Evolutionary conservation across 179 eudicot species (phyloP).

Genomic region (Patellifolia procumbens): DNA sequence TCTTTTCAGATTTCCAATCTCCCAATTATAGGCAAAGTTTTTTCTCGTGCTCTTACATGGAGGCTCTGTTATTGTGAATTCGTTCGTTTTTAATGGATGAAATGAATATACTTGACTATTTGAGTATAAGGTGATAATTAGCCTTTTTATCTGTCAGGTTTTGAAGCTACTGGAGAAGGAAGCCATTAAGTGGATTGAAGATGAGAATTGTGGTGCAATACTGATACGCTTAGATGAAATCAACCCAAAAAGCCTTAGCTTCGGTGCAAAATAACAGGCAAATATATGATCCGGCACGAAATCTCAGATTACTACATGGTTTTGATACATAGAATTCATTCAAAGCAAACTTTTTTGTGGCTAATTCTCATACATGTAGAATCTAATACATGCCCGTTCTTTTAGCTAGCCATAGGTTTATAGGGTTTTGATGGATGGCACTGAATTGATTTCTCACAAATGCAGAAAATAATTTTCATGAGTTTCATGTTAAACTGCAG

Average conservation of each 20-base stretch:
- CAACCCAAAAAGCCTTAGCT: conserved; percentile 40
- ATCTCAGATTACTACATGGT: background rate
- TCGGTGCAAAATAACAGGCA: conserved; percentile 24
- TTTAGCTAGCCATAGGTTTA: background rate
- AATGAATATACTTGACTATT: background rate
- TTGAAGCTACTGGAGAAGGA: conserved; percentile 43
- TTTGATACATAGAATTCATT: background rate
- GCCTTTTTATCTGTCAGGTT: conserved; percentile 29
- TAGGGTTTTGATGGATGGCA: background rate
- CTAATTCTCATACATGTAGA: background rate
- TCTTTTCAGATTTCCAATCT: background rate
- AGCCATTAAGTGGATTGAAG: conserved; percentile 48
- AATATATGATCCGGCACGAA: background rate
- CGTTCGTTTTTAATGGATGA: background rate
- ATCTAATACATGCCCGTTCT: background rate
- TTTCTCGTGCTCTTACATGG: background rate
- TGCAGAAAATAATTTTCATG: too few species aligned
- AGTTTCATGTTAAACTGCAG: background rate
- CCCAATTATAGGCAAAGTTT: background rate
- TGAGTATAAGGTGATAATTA: background rate
- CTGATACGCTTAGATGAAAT: conserved; percentile 43
- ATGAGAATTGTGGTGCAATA: conserved; percentile 31
- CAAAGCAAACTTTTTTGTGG: background rate
- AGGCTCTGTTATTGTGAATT: background rate
- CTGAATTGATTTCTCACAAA: background rate